phyloP scores from a whole-genome alignment of 768 basidiomycete species.

The Rubroboletus satanas region DNA sequence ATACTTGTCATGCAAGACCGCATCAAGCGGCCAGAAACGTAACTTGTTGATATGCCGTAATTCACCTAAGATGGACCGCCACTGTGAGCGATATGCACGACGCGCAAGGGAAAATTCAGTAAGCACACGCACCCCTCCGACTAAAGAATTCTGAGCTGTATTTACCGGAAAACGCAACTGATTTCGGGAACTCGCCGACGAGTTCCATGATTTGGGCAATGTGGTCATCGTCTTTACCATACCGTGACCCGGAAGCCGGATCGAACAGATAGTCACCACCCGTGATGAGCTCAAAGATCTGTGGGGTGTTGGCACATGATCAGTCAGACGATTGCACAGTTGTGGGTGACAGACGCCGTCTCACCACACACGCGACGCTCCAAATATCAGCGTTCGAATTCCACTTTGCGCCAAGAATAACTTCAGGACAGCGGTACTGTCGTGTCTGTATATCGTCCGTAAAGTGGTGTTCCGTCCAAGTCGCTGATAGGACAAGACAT shows the following conservation, averaged over 20 bases:
- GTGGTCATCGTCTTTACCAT: constrained; percentile 96
- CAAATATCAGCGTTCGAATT: constrained; percentile 93
- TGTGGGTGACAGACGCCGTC: constrained; percentile 25
- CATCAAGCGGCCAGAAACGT: constrained; percentile 82
- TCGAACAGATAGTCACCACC: constrained; percentile 99
- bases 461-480: constrained; percentile 93
- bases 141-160: constrained; percentile 95
- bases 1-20: constrained; percentile 92
- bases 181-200: constrained; percentile 83
- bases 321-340: background rate
- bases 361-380: constrained; percentile 91
- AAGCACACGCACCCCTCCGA: constrained; percentile 66
- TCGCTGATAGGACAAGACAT: constrained; percentile 40
- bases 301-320: background rate
- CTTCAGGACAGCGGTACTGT: constrained; percentile 97
- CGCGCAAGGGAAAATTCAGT: background rate
- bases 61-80: constrained; percentile 47
- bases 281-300: constrained; percentile 94
- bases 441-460: constrained; percentile 98
- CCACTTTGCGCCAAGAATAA: constrained; percentile 96
- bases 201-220: constrained; percentile 98
- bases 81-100: constrained; percentile 9
- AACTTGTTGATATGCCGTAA: constrained; percentile 92
- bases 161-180: constrained; percentile 83
- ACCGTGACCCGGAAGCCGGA: constrained; percentile 89